These are phyloP conservation scores for Pseudoscleropodium purum DNA, from an alignment of 225 moss, liverwort and hornwort species.

Conservation along the genomic window DNA sequence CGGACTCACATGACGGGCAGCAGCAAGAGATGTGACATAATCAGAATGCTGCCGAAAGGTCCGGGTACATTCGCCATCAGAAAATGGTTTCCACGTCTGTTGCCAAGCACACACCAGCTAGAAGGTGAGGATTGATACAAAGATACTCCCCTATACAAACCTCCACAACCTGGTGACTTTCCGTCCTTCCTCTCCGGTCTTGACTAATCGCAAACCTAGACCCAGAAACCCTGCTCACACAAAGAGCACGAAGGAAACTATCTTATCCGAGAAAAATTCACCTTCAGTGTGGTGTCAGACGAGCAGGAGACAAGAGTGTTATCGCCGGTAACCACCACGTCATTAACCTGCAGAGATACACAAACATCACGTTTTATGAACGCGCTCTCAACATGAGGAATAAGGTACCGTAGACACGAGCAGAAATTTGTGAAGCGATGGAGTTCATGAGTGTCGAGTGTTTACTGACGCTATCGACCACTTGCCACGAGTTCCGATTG, in stretches of 20 bases:
- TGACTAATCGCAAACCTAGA: neutral
- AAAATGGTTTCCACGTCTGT: slow-evolving; percentile 85
- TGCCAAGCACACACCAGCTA: neutral
- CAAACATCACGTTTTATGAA: neutral
- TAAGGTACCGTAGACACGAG: neutral
- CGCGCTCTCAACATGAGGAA: neutral
- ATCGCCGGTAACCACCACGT: slow-evolving; percentile 70
- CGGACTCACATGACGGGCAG: slow-evolving; percentile 59
- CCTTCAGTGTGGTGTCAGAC: slow-evolving; percentile 91
- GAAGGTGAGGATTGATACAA: neutral
- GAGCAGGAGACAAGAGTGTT: slow-evolving; percentile 91
- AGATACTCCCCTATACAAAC: neutral
- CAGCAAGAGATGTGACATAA: slow-evolving; percentile 83
- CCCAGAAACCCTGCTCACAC: neutral
- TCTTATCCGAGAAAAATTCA: neutral
- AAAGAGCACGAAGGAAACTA: neutral
- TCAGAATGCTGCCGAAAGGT: slow-evolving; percentile 95
- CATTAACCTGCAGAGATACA: slow-evolving; percentile 59
- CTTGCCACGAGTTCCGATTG: neutral
- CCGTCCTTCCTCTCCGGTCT: neutral
- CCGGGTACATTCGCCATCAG: slow-evolving; percentile 77
- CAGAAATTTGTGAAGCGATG: neutral
- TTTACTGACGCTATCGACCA: neutral
- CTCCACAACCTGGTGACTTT: neutral
- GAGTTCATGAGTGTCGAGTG: neutral